Base-by-base conservation (phyloP, 73 alveolate genomes). In the Paraurostyla sp. region DNA sequence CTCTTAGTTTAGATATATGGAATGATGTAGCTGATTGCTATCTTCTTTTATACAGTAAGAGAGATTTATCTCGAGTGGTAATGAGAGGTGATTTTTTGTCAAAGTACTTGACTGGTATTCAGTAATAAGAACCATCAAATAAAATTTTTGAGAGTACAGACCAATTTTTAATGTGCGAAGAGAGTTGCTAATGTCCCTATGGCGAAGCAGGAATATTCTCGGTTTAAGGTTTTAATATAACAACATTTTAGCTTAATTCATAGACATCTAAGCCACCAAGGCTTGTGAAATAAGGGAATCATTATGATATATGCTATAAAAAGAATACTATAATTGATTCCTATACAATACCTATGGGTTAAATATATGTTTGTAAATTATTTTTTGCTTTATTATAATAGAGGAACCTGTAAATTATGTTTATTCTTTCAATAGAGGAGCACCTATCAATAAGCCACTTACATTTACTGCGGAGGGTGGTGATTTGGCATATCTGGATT, bases 241-340 rank as follows among this genome's bases (percentile, higher is more conserved):
- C 41, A 2, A 16, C 54, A 38, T 16, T 33, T 38, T 11, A 56
- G 1, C 43, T 65, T 15, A 65, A 65, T 65, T 7, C 80, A 18
- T 6, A 30, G 16, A 78, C 89, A 15, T 6, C 38, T 2, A 25
- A 6, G 25, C 58, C 76, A 3, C 76, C 89, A 16, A 33, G 29
- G n/a, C 20, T 29, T 52, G 69, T 51, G 20, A 54, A 25, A 32
- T 25, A 78, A 22, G 89, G 78, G 3, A 7, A 52, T 23, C 60
- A 78, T 35, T 78, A 78, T 78, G 89, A 78, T 30, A 0, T 78
- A 32, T 78, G 89, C 59, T 78, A 78, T 40, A 32, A 51, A 51
- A 51, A 32, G 50, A 73, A 51, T 20, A 2, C 89, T 35, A 0
- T 32, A 6, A 30, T 58, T 6, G 60, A 20, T 36, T n/a, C 4